Percentiles rank a stretch among this genome's conserved stretches.
Conservation (phyloP, 257 asterid species). For the Dorcoceras hygrometricum region DNA sequence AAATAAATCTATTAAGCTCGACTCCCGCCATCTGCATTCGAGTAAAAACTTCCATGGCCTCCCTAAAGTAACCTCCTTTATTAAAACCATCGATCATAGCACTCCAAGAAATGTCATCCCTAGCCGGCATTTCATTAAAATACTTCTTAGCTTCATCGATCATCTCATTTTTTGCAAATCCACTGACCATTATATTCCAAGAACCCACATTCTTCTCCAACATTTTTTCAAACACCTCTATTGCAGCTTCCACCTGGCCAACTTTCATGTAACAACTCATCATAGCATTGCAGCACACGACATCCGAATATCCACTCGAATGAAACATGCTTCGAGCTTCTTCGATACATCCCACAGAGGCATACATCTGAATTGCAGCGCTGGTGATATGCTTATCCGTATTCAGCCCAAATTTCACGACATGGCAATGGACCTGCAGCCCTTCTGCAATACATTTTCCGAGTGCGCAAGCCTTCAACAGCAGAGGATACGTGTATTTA, state of each 20-base stretch:
- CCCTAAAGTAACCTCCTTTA: constrained; percentile 27
- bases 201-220: constrained; percentile 33
- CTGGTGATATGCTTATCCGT: constrained; percentile 34
- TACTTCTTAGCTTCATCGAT: constrained; percentile 33
- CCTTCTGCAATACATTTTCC: constrained; percentile 34
- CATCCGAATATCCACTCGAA: constrained; percentile 29
- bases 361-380: constrained; percentile 49
- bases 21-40: constrained; percentile 39
- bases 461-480: constrained; percentile 40
- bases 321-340: constrained; percentile 39
- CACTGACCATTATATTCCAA: constrained; percentile 47
- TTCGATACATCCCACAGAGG: constrained; percentile 28
- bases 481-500: constrained; percentile 39
- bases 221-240: constrained; percentile 33
- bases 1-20: constrained; percentile 26
- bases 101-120: constrained; percentile 51
- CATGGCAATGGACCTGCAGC: constrained; percentile 36
- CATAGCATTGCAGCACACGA: constrained; percentile 51
- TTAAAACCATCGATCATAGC: constrained; percentile 46
- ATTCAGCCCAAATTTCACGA: constrained; percentile 31
- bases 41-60: constrained; percentile 45
- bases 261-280: constrained; percentile 44
- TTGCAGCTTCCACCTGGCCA: constrained; percentile 32
- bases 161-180: constrained; percentile 34
- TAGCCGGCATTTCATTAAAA: constrained; percentile 39